phyloP scores from a whole-genome alignment of 169 alveolate species.

The Cryptosporidium parvum region DNA sequence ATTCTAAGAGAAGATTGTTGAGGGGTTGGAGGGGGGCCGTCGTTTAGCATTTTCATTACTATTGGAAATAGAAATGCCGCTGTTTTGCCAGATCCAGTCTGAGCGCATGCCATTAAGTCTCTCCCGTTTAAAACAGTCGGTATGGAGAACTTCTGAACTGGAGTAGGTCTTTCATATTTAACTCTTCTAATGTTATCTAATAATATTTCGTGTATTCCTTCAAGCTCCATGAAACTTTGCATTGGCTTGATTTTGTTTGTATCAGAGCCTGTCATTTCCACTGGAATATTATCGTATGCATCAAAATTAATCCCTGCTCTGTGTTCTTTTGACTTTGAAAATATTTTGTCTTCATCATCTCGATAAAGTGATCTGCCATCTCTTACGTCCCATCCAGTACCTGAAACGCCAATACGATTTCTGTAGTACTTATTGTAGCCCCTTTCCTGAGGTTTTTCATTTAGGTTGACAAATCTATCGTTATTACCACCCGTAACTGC shows the following conservation, averaged over 20 bases:
- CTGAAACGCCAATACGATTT: slow-evolving; percentile 30
- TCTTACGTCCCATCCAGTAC: slow-evolving; percentile 85
- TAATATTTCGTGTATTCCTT: slow-evolving; percentile 81
- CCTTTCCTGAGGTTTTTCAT: slow-evolving; percentile 50
- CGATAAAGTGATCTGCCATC: slow-evolving; percentile 84
- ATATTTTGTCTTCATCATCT: slow-evolving; percentile 86
- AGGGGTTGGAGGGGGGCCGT: slow-evolving; percentile 87
- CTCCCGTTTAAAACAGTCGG: slow-evolving; percentile 92
- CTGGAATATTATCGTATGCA: slow-evolving; percentile 89
- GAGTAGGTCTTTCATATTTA: slow-evolving; percentile 93
- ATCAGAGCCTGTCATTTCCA: slow-evolving; percentile 86
- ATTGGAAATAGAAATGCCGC: slow-evolving; percentile 97
- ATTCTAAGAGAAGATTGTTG: slow-evolving; percentile 75
- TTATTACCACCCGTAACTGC: not conserved
- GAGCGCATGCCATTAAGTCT: slow-evolving; percentile 97
- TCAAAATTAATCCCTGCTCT: slow-evolving; percentile 89
- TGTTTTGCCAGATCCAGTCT: slow-evolving; percentile 99
- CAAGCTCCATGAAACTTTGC: slow-evolving; percentile 82
- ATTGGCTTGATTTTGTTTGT: slow-evolving; percentile 83
- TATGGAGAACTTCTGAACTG: slow-evolving; percentile 95
- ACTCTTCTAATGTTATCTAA: slow-evolving; percentile 84
- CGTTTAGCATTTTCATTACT: slow-evolving; percentile 88
- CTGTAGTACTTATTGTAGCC: slow-evolving; percentile 34
- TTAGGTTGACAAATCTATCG: slow-evolving; percentile 30
- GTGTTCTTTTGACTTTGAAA: slow-evolving; percentile 82